Evolutionary conservation across 352 stramenopile genomes (phyloP), one percentile per base, ranked within the genome.

Genomic region (Globisporangium carolinianum): DNA sequence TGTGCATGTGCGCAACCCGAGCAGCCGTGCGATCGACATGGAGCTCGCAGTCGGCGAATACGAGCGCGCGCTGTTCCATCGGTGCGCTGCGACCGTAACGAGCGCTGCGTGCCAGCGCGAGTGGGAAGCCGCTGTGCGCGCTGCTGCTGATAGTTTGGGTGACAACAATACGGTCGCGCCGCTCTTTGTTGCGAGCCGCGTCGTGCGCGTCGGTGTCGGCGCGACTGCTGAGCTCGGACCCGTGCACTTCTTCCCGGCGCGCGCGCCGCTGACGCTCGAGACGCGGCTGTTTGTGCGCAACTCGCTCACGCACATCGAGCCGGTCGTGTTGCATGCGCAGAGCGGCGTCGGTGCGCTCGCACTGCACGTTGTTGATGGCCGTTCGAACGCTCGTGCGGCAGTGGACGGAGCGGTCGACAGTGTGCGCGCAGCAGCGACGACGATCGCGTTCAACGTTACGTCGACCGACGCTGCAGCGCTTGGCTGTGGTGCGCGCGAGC

Each of bases 291-390:
- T 72, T 57, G 66, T 89, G 10, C 79, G 79, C 35, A 87, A 85
- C 49, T 62, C 77, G 45, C 68, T 89, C n/a, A 81, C 79, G 2
- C 79, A 89, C 53, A 76, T 89, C 32, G 79, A 89, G 51, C 57
- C 67, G 11, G 47, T 87, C 6, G 24, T 38, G 2, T 47, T 89
- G 17, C 15, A 61, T 35, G 79, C 73, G 6, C 56, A 48, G 2
- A 86, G 75, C 60, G 79, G 73, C 1, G 65, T 71, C 60, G 79
- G 75, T 4, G 58, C 55, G 2, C 50, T 88, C 8, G 50, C 49
- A 0, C 8, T 86, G 11, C 60, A 42, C 9, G 35, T 61, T 11
- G 11, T 41, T 2, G 24, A 32, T 32, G 24, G 24, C 24, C 24
- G 24, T 32, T 32, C 24, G 24, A 32, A 32, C 24, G 24, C 24